Evolutionary conservation across 2,329 filamentous ascomycete genomes (phyloP).

Genomic region (Aspergillus nomiae): DNA sequence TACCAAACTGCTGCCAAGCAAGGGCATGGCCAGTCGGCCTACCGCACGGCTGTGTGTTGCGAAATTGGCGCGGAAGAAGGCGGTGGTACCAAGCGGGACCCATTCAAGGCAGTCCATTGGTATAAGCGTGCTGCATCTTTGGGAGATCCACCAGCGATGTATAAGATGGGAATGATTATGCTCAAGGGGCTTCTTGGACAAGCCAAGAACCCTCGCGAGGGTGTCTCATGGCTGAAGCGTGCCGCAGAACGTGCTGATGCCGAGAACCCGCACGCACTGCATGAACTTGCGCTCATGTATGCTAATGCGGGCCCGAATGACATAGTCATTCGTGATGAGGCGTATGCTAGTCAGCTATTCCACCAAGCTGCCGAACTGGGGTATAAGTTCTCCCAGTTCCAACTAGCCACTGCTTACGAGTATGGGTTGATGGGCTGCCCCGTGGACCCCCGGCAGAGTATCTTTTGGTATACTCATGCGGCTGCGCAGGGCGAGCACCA

Average conservation of each 20-base stretch:
- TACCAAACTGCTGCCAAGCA: constrained; percentile 94
- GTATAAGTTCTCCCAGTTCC: constrained; percentile 94
- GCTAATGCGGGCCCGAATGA: constrained; percentile 63
- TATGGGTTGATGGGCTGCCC: constrained; percentile 82
- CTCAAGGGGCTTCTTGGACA: constrained; percentile 94
- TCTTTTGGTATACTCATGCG: constrained; percentile 91
- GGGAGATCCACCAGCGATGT: constrained; percentile 93
- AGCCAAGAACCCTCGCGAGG: constrained; percentile 77
- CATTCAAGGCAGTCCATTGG: constrained; percentile 95
- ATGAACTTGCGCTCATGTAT: constrained; percentile 74
- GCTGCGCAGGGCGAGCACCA: constrained; percentile 94
- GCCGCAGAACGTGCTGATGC: constrained; percentile 84
- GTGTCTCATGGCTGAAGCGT: constrained; percentile 87
- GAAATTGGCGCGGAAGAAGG: constrained; percentile 94
- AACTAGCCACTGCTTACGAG: constrained; percentile 84
- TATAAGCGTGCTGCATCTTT: constrained; percentile 90
- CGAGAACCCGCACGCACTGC: constrained; percentile 92
- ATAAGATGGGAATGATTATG: constrained; percentile 95
- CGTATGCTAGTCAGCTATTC: constrained; percentile 79
- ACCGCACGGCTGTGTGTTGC: constrained; percentile 94
- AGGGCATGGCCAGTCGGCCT: constrained; percentile 83
- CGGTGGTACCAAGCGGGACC: constrained; percentile 87
- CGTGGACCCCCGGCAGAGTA: constrained; percentile 80
- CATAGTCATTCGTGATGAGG: constrained; percentile 76
- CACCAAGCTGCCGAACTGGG: constrained; percentile 82